A percentile compares a stretch with the other conserved stretches of the same genome.
Conservation (phyloP, 176 grass and related monocot genomes). For the Aechmea fasciata region DNA sequence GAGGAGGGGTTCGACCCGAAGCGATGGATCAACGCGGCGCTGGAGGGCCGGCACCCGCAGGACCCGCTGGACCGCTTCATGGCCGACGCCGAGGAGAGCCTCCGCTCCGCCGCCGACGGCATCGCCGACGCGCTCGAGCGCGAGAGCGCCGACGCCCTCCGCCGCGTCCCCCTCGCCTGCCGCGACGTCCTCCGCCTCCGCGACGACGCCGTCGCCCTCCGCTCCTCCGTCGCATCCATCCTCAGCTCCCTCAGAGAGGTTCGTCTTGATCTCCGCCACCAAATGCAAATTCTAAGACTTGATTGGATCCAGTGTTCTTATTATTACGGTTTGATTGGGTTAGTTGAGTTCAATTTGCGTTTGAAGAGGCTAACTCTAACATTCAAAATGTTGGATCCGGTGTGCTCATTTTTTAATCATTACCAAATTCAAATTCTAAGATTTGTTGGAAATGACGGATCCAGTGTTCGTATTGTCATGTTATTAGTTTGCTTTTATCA, state of each 20-base stretch:
- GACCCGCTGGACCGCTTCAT: slow-evolving; percentile 78
- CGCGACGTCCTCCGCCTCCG: slow-evolving; percentile 79
- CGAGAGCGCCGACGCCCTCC: slow-evolving; percentile 80
- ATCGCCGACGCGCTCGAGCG: slow-evolving; percentile 63
- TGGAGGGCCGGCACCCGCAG: slow-evolving; percentile 60
- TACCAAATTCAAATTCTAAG: no score
- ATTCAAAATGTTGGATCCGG: background rate
- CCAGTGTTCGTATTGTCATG: no score
- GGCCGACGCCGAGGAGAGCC: slow-evolving; percentile 72
- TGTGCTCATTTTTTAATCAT: background rate
- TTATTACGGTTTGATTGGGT: background rate
- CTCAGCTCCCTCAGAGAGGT: slow-evolving; percentile 58
- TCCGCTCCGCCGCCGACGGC: slow-evolving; percentile 69
- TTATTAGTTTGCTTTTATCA: no score
- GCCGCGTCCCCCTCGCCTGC: slow-evolving; percentile 79
- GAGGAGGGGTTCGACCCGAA: slow-evolving; percentile 82
- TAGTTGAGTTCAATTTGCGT: background rate
- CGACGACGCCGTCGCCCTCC: slow-evolving; percentile 67
- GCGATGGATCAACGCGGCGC: slow-evolving; percentile 94
- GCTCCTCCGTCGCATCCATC: slow-evolving; percentile 59
- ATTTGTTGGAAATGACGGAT: no score
- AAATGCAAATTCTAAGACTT: no score
- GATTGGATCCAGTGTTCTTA: no score
- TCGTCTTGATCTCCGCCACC: background rate
- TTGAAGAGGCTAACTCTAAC: background rate